Evolutionary conservation across 2,329 filamentous ascomycete genomes (phyloP).

Genomic region (Microthyrium microscopicum): DNA sequence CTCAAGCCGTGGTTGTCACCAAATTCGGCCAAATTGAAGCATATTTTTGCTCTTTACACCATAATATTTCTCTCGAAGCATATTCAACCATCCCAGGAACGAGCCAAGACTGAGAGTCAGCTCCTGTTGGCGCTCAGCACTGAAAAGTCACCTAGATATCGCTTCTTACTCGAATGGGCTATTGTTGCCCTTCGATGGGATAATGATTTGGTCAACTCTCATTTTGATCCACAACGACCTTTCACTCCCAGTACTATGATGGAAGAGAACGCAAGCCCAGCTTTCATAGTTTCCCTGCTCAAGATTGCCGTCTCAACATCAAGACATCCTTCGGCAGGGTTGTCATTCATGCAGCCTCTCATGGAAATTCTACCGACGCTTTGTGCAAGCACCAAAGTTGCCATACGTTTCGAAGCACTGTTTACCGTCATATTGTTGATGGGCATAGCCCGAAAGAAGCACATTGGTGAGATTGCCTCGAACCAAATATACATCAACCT

Average conservation of each 20-base stretch:
- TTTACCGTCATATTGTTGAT: constrained; percentile 30
- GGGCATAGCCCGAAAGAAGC: constrained; percentile 21
- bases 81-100: too few relatives aligned
- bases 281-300: constrained; percentile 27
- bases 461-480: constrained; percentile 17
- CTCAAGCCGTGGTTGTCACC: constrained; percentile 25
- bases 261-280: constrained; percentile 21
- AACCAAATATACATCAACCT: constrained; percentile 26
- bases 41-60: too few relatives aligned
- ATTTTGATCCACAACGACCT: too few relatives aligned
- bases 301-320: constrained; percentile 28
- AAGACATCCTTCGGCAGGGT: constrained; percentile 20
- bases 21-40: too few relatives aligned
- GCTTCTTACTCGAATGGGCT: constrained; percentile 31
- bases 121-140: too few relatives aligned
- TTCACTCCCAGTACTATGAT: constrained; percentile 15
- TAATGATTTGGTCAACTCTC: too few relatives aligned
- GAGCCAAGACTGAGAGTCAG: too few relatives aligned
- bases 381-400: constrained; percentile 31
- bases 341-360: constrained; percentile 15
- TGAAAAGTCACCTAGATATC: too few relatives aligned
- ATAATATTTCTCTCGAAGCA: too few relatives aligned
- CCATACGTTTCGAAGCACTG: constrained; percentile 36
- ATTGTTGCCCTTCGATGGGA: constrained; percentile 18
- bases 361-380: constrained; percentile 26